Conservation (phyloP, 768 basidiomycete genomes). For the Boletus patriciae region DNA sequence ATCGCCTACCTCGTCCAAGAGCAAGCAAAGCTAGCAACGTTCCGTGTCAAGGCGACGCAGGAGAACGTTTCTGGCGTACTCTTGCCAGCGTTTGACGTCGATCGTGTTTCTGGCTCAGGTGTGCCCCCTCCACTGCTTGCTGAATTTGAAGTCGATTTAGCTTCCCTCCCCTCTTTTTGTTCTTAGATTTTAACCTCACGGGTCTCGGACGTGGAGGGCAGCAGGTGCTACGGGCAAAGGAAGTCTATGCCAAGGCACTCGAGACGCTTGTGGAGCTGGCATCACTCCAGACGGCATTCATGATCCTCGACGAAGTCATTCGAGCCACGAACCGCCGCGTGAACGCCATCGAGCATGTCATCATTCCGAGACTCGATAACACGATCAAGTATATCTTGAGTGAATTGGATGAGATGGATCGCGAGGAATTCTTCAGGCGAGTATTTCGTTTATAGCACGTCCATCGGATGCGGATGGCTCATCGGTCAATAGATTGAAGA, state of each 20-base stretch:
- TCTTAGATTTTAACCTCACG: conserved; percentile 92
- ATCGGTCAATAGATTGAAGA: conserved; percentile 68
- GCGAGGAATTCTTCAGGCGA: conserved; percentile 90
- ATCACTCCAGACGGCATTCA: conserved; percentile 96
- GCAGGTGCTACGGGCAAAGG: conserved; percentile 91
- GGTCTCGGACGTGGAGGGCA: conserved; percentile 97
- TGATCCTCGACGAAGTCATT: conserved; percentile 97
- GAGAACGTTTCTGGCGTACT: conserved; percentile 99
- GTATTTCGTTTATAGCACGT: conserved; percentile 14
- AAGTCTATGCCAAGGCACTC: conserved; percentile 96
- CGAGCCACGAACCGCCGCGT: conserved; percentile 98
- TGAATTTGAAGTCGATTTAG: neutral
- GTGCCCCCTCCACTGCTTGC: conserved; percentile 15
- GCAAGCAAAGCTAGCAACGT: conserved; percentile 86
- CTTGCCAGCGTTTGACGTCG: conserved; percentile 91
- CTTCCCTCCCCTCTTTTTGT: neutral
- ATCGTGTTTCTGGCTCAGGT: conserved; percentile 85
- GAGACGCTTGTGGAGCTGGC: conserved; percentile 97
- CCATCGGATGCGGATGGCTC: neutral
- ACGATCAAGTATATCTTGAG: conserved; percentile 98
- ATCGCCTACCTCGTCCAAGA: conserved; percentile 98
- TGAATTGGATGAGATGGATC: conserved; percentile 98
- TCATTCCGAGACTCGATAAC: conserved; percentile 94
- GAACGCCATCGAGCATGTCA: conserved; percentile 96
- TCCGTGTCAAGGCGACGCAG: conserved; percentile 91